Base-by-base conservation (phyloP, 352 stramenopile species). In the Phytophthora fragariae region DNA sequence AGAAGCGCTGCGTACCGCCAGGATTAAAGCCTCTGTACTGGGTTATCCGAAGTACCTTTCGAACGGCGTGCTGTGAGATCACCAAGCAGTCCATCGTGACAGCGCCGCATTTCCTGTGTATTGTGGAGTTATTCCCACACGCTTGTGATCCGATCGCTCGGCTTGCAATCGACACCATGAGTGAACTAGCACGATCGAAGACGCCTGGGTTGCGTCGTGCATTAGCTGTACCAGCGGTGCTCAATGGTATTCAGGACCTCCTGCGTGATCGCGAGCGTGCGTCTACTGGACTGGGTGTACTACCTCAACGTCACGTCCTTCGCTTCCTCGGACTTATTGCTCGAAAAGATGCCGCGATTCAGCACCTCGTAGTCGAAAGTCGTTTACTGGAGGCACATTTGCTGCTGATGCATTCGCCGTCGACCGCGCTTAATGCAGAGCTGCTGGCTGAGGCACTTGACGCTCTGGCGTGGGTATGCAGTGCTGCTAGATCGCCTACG, bases 391-490 rank as follows among this genome's bases (percentile, higher is more conserved):
- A 92, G 17, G 77, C 76, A 2, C 69, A 86, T 4, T 29, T 90
- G 19, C 35, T 80, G 3, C 53, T 92, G 17, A 46, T 90, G n/a
- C 82, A 90, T n/a, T 87, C 80, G 1, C 75, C 83, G 2, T 59
- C 81, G 3, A 80, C 76, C 0, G 57, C 74, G 2, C 46, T 86
- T 1, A 74, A 85, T 44, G 44, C 58, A 12, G 65, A 84, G 5
- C 49, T 93, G 0, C 67, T 92, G 4, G 71, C 59, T n/a, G 78
- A 84, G 21, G 75, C 65, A 19, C 54, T 93, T 0, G 83, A 93
- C 41, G 72, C 84, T 1, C 68, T 92, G 5, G 86, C 84, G 3
- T 92, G 84, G 83, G 64, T 88, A 9, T 85, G 75, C 7, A 90
- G 83, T 15, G 68, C 73, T 0, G 57, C 57, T 15, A 56, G 24